These are phyloP conservation scores for Xylariaceae sp. DNA, from an alignment of 2,329 filamentous ascomycete genomes.

Conservation along the genomic window DNA sequence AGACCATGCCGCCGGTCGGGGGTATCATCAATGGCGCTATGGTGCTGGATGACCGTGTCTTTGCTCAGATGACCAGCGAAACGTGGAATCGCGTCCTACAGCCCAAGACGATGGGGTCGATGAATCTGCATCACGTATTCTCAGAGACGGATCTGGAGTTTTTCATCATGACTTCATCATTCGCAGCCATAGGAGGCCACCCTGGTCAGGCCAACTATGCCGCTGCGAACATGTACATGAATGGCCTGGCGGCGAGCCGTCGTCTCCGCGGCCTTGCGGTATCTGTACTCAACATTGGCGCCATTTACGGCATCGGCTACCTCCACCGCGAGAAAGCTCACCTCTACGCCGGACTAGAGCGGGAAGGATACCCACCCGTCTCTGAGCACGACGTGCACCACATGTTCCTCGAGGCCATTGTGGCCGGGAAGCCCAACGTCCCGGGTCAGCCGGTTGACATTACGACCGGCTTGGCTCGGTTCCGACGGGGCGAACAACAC, in stretches of 20 bases:
- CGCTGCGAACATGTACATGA: conserved; percentile 46
- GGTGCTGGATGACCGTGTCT: conserved; percentile 41
- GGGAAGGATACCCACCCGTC: conserved; percentile 43
- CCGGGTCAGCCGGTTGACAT: conserved; percentile 30
- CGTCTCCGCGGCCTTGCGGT: conserved; percentile 33
- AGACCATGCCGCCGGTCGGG: conserved; percentile 30
- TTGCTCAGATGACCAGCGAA: conserved; percentile 37
- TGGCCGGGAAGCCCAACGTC: conserved; percentile 34
- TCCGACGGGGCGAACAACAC: conserved; percentile 25
- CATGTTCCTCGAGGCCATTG: conserved; percentile 49
- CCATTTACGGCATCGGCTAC: conserved; percentile 43
- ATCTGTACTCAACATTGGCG: conserved; percentile 42
- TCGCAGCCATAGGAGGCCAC: conserved; percentile 42
- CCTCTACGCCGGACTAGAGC: conserved; percentile 38
- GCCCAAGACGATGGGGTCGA: conserved; percentile 39
- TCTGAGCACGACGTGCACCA: conserved; percentile 50
- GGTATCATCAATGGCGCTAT: conserved; percentile 44
- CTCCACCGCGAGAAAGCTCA: conserved; percentile 38
- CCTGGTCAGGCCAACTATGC: conserved; percentile 43
- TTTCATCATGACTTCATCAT: conserved; percentile 45
- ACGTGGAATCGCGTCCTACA: conserved; percentile 36
- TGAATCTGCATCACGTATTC: conserved; percentile 38
- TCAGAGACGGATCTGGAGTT: conserved; percentile 34
- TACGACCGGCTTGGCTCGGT: conserved; percentile 40
- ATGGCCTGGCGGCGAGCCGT: conserved; percentile 37